Conservation (phyloP, 2,329 filamentous ascomycete genomes). For the Xylariaceae sp. region DNA sequence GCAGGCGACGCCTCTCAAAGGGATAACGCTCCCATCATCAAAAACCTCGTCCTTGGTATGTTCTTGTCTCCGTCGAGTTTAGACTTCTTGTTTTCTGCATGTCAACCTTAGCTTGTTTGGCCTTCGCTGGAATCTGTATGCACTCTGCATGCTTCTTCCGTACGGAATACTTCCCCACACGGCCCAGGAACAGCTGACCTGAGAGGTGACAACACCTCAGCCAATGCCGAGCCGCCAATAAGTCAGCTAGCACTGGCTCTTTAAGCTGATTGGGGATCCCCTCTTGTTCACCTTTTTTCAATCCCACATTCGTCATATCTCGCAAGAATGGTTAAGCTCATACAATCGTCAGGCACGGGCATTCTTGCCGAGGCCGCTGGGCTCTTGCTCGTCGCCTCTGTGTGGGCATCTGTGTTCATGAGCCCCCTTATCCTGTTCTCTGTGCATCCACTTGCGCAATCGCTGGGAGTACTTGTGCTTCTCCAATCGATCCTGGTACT, state of each 20-base stretch:
- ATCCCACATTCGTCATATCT: not conserved
- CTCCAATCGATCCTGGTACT: slow-evolving; percentile 77
- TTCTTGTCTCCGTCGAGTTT: slow-evolving; percentile 2
- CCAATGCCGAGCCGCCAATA: not conserved
- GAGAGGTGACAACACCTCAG: not conserved
- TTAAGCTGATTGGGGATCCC: not conserved
- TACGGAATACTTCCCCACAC: not conserved
- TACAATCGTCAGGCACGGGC: slow-evolving; percentile 61
- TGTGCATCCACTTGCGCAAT: slow-evolving; percentile 71
- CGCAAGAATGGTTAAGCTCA: slow-evolving; percentile 30
- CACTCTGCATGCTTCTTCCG: slow-evolving; percentile 12
- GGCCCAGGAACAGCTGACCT: slow-evolving; percentile 6
- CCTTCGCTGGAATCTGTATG: not conserved
- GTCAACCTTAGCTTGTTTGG: slow-evolving; percentile 2
- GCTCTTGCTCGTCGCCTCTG: slow-evolving; percentile 65
- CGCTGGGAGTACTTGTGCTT: slow-evolving; percentile 64
- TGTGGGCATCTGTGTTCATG: slow-evolving; percentile 74
- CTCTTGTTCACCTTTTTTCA: not conserved
- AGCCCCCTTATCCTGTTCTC: slow-evolving; percentile 74
- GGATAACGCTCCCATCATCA: slow-evolving; percentile 56
- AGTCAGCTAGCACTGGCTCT: not conserved
- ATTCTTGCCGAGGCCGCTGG: slow-evolving; percentile 74
- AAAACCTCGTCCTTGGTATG: slow-evolving; percentile 72
- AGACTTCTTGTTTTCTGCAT: slow-evolving; percentile 1
- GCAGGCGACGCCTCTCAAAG: slow-evolving; percentile 69